phyloP scores from a whole-genome alignment of 371 early-diverging fungal species.

The Syncephalis fuscata region DNA sequence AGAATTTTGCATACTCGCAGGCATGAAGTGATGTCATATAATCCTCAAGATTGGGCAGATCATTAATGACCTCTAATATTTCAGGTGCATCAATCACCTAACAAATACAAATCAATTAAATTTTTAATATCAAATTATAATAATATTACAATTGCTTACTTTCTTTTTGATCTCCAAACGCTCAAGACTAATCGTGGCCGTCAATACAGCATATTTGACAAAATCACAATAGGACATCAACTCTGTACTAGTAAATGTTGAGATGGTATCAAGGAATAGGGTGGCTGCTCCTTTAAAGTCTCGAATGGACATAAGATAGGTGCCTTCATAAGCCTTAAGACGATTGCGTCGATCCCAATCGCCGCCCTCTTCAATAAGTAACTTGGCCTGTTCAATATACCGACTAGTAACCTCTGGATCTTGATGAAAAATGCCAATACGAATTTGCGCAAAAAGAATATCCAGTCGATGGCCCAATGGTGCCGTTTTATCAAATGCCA shows the following conservation, averaged over 20 bases:
- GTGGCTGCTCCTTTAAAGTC: constrained; percentile 88
- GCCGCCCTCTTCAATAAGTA: constrained; percentile 92
- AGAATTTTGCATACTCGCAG: constrained; percentile 89
- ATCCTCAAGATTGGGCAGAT: constrained; percentile 71
- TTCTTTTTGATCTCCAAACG: constrained; percentile 90
- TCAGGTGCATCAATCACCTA: constrained; percentile 92
- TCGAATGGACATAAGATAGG: constrained; percentile 82
- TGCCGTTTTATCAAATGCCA: constrained; percentile 68
- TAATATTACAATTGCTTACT: constrained; percentile 19
- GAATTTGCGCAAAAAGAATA: constrained; percentile 75
- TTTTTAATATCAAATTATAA: background rate
- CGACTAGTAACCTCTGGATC: constrained; percentile 63
- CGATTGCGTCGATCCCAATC: constrained; percentile 99
- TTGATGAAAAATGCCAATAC: constrained; percentile 87
- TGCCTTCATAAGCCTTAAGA: constrained; percentile 94
- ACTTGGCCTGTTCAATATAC: constrained; percentile 65
- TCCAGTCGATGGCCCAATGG: constrained; percentile 88
- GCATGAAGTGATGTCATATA: constrained; percentile 81
- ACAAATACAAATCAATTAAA: background rate
- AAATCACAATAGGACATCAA: constrained; percentile 95
- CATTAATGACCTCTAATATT: constrained; percentile 85
- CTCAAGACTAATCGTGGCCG: constrained; percentile 73
- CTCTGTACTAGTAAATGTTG: constrained; percentile 96
- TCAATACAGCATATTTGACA: constrained; percentile 88
- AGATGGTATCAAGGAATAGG: constrained; percentile 84